These are phyloP conservation scores for Furcasterigmium furcatum DNA, from an alignment of 2,329 filamentous ascomycete genomes.

Conservation along the genomic window DNA sequence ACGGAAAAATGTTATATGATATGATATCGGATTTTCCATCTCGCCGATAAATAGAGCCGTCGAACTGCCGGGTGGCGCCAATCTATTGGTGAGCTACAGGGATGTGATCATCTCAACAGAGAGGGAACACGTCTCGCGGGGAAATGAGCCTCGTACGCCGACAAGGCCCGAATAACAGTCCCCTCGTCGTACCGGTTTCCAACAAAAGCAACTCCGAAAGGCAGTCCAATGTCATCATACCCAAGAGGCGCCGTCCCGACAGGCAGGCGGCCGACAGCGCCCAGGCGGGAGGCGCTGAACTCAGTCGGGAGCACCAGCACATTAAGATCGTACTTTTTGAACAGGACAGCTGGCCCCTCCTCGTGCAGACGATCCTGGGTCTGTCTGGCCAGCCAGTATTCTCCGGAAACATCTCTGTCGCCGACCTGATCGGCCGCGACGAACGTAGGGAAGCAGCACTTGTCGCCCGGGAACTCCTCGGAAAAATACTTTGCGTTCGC, in stretches of 20 bases:
- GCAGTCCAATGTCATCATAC: background rate
- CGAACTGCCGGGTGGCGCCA: too few species aligned
- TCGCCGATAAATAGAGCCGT: too few species aligned
- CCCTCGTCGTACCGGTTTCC: constrained; percentile 5
- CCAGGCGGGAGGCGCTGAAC: background rate
- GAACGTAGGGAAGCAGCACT: background rate
- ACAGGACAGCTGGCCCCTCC: background rate
- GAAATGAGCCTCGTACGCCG: constrained; percentile 4
- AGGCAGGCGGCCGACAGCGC: constrained; percentile 2
- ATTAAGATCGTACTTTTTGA: background rate
- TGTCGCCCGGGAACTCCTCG: background rate
- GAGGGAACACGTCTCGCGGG: background rate
- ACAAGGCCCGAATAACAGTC: constrained; percentile 1
- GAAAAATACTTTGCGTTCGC: background rate
- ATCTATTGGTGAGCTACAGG: too few species aligned
- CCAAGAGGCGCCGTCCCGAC: background rate
- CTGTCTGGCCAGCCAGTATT: background rate
- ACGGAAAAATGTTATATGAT: too few species aligned
- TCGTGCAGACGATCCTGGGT: background rate
- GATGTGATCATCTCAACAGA: too few species aligned
- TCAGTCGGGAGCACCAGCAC: constrained; percentile 2
- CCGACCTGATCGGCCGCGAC: background rate
- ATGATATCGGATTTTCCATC: too few species aligned
- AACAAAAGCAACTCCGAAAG: constrained; percentile 4
- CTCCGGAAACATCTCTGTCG: background rate